Base-by-base conservation (phyloP, 768 basidiomycete species). In the Holtermannia corniformis region DNA sequence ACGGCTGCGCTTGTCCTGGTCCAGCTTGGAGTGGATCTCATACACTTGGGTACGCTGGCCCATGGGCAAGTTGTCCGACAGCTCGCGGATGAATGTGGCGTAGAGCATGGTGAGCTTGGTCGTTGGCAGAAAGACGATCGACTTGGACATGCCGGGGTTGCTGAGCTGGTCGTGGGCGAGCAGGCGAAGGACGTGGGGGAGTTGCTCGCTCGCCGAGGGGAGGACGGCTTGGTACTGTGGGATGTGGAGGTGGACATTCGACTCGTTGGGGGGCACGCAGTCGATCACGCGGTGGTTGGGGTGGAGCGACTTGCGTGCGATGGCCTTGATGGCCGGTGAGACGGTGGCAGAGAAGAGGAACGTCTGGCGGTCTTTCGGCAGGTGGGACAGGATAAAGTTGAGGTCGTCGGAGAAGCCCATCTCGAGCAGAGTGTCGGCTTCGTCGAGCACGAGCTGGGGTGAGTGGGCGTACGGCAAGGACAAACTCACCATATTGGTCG, bases 381-480 rank as follows among this genome's bases (percentile, higher is more conserved):
- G 76, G 62, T 76, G 78, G 3, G 74, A 65, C 24, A 78, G 72
- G 61, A 93, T 88, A 1, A 78, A 80, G 20, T 86, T 81, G 25
- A 96, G 81, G 62, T 93, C 91, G 21, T 83, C 79, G 3, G 85
- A 80, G 79, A 93, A 95, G 60, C 91, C 91, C 84, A 91, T 85
- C 52, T 90, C 87, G 11, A 96, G 76, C 12, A 93, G 77, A 0
- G 85, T 87, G 64, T 97, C 91, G 11, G 89, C 87, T 69, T 95
- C 89, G 64, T 97, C 95, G 52, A 97, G 76, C 54, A 97, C 78
- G 49, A 97, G 78, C n/a, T n/a, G n/a, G n/a, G 86, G 89, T 57
- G 11, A 32, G 48, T 56, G 11, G 4, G 22, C 14, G 24, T 28
- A 26, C 40, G 28, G 42, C 45, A 49, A 42, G 2, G n/a, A 20